Percentiles rank a stretch among this genome's conserved stretches.
These are phyloP conservation scores for Meyerozyma carpophila DNA, from an alignment of 1,139 yeast genomes.

Conservation along the genomic window DNA sequence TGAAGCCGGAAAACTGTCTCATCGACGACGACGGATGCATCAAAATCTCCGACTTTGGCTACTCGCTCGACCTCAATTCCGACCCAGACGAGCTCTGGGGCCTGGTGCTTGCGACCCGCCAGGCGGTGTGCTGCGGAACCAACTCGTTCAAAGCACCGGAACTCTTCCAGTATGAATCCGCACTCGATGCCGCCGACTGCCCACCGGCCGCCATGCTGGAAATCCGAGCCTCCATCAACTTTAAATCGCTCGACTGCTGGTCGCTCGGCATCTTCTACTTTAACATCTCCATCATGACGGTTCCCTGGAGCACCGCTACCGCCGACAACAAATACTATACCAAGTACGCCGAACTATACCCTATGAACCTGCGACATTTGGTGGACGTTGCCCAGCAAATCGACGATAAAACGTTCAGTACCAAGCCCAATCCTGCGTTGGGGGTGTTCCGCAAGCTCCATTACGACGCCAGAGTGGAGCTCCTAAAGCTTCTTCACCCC, in stretches of 20 bases:
- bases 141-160: conserved; percentile 55
- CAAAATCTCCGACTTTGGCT: conserved; percentile 50
- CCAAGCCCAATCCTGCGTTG: conserved; percentile 10
- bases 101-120: not conserved
- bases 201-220: conserved; percentile 4
- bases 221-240: conserved; percentile 12
- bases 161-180: conserved; percentile 26
- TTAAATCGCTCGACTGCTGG: conserved; percentile 44
- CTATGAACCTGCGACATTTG: conserved; percentile 14
- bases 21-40: conserved; percentile 41
- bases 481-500: conserved; percentile 10
- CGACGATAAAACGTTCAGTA: conserved; percentile 14
- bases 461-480: conserved; percentile 11
- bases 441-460: conserved; percentile 12
- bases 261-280: conserved; percentile 47
- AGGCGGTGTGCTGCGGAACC: conserved; percentile 40
- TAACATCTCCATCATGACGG: conserved; percentile 36
- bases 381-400: conserved; percentile 15
- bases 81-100: conserved; percentile 9
- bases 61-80: conserved; percentile 31
- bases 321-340: conserved; percentile 8
- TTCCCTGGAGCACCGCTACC: conserved; percentile 45
- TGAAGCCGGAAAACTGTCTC: conserved; percentile 52
- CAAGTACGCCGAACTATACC: conserved; percentile 14
- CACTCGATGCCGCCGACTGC: conserved; percentile 7